Evolutionary conservation across 306 rosid species (phyloP), one percentile per base, ranked within the genome.

Genomic region (Trifolium dubium): DNA sequence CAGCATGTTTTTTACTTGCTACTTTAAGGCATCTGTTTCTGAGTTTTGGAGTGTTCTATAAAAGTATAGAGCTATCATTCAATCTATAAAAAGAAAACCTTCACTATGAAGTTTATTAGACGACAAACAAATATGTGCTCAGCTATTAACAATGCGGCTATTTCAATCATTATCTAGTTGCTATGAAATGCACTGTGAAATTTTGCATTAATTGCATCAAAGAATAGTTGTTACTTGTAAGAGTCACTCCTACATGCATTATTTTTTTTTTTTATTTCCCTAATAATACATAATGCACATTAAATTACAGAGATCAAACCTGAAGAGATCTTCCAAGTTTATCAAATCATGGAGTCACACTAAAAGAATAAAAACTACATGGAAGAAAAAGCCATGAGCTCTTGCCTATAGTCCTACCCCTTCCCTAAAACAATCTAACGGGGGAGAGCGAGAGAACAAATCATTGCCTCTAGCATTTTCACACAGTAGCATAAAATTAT

Each of bases 131-230:
- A 54, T 54, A 19, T 6, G 14, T 54, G 60, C 31, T 18, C 60
- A 6, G 2, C 19, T 50, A 15, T 14, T 44, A 12, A 15, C 15
- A 12, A 44, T 5, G 56, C 4, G 56, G 10, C 11, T 3, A n/a
- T 51, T n/a, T n/a, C n/a, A n/a, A 51, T 17, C 8, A 2, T 47
- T 18, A 54, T 54, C 2, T 8, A 9, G 14, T 23, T 54, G 31
- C 13, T 4, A 14, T 10, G 46, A 23, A 61, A 71, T 61, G 59
- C 46, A 35, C 8, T 51, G 59, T 30, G 29, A 67, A 61, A 63
- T 39, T 34, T 76, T 79, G 64, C 67, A 83, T 79, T 39, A 64
- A 79, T 61, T 70, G 69, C 79, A 61, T 72, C 79, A 30, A 83
- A 72, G 39, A 34, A n/a, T 76, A 30, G 37, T 8, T 15, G 39